Evolutionary conservation across 257 asterid genomes (phyloP), one percentile per base, ranked within the genome.

Genomic region (Solanum sejunctum): DNA sequence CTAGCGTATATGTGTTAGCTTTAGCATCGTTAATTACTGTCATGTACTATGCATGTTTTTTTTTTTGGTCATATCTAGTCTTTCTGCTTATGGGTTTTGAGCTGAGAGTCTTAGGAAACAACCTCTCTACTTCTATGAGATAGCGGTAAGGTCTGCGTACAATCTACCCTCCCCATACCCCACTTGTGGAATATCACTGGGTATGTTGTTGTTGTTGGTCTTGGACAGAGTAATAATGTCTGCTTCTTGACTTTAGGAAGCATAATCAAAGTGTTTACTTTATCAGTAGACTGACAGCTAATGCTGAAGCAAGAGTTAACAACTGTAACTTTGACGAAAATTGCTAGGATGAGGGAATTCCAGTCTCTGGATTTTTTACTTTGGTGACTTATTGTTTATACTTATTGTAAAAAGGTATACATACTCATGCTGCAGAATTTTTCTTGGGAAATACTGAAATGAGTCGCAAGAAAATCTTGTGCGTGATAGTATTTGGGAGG

Each of bases 381-480:
- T 39, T 69, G 6, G 82, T 8, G 82, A 51, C 6, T 7, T 12
- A 39, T 41, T 9, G 61, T 51, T 77, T 4, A 77, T 77, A 26
- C 26, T 77, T 72, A 77, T 51, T 18, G 1, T 26, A 52, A 51
- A 51, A 4, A 75, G 10, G 47, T 49, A 77, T 86, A 84, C 93
- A 26, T 88, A 93, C 96, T 93, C 94, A 70, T 93, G 96, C 83
- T 90, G 93, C 36, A 93, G 91, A 85, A 93, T 93, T 86, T 89
- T 91, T 86, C 91, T 89, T 61, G 96, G 93, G 83, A 88, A 87
- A 85, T 88, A 85, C 72, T 86, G 91, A 69, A 55, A 83, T 75
- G 89, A 56, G 66, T 89, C 87, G 10, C 85, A 87, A 18, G 91
- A 88, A 88, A 93, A 93, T 63, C 64, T 51, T 51, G 94, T 91